A percentile compares a stretch with the other conserved stretches of the same genome.
Conservation (phyloP, 345 rosid species). For the Gossypium thurberi region DNA sequence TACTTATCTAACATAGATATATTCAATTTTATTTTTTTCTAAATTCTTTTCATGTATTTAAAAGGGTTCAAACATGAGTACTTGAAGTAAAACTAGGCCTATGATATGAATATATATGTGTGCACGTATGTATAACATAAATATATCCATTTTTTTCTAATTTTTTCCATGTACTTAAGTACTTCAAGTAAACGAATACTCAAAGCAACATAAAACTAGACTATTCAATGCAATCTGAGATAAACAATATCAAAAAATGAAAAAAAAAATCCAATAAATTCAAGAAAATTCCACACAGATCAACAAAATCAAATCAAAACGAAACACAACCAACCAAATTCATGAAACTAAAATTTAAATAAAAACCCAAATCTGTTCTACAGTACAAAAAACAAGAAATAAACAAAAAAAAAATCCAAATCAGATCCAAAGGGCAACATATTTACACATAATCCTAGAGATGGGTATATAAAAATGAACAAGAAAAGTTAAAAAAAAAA, state of each 20-base stretch:
- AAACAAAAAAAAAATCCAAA: not conserved
- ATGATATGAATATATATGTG: too few species aligned
- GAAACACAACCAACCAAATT: not conserved
- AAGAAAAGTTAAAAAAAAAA: not conserved
- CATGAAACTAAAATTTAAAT: not conserved
- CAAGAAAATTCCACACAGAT: not conserved
- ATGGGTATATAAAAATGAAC: not conserved
- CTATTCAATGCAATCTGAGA: not conserved
- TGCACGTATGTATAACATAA: too few species aligned
- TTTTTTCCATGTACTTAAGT: too few species aligned
- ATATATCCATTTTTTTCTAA: too few species aligned
- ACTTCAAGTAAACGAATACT: too few species aligned
- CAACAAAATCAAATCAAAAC: not conserved
- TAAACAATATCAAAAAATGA: not conserved
- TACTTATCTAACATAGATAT: too few species aligned
- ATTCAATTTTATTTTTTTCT: too few species aligned
- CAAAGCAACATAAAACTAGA: not conserved
- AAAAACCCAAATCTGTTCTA: not conserved
- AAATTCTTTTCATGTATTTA: too few species aligned
- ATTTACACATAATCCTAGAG: not conserved
- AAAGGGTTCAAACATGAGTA: too few species aligned
- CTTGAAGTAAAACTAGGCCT: too few species aligned
- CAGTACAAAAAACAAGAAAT: not conserved
- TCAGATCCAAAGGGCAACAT: slow-evolving; percentile 20
- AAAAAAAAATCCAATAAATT: not conserved